These are phyloP conservation scores for Ascobolus immersus DNA, from an alignment of 495 filamentous ascomycete species.

Conservation along the genomic window DNA sequence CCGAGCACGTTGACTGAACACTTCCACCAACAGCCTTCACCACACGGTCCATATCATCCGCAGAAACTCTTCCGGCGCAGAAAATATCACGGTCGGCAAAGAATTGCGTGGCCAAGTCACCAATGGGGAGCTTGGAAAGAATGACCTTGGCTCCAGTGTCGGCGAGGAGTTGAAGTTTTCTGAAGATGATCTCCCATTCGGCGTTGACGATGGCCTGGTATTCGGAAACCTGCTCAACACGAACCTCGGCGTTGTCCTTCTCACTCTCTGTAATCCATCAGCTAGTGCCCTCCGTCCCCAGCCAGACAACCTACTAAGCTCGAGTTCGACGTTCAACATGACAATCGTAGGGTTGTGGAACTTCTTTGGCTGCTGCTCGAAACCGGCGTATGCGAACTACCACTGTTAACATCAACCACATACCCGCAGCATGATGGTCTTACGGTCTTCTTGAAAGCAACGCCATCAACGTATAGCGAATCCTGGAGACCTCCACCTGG, in stretches of 20 bases:
- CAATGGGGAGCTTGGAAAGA: conserved; percentile 87
- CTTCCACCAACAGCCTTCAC: conserved; percentile 80
- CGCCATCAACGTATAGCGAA: conserved; percentile 89
- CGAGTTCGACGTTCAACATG: conserved; percentile 88
- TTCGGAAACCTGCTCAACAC: conserved; percentile 93
- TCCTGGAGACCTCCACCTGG: conserved; percentile 91
- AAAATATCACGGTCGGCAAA: conserved; percentile 97
- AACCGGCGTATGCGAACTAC: conserved; percentile 81
- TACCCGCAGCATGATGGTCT: not conserved
- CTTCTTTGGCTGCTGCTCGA: conserved; percentile 93
- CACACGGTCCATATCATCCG: conserved; percentile 88
- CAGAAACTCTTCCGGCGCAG: conserved; percentile 80
- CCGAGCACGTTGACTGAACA: conserved; percentile 86
- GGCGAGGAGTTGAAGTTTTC: conserved; percentile 85
- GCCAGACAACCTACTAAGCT: conserved; percentile 31
- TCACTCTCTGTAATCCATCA: conserved; percentile 34
- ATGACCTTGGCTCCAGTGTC: conserved; percentile 91
- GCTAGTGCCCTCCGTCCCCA: conserved; percentile 1
- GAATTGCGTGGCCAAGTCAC: conserved; percentile 90
- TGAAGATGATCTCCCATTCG: conserved; percentile 98
- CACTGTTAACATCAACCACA: conserved; percentile 1
- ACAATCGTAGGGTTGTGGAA: conserved; percentile 86
- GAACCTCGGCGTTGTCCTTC: conserved; percentile 95
- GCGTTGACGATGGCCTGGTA: conserved; percentile 98
- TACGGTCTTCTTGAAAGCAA: conserved; percentile 91